Percentiles rank a stretch among this genome's conserved stretches.
Conservation (phyloP, 73 alveolate genomes). For the Paramecium pentaurelia region DNA sequence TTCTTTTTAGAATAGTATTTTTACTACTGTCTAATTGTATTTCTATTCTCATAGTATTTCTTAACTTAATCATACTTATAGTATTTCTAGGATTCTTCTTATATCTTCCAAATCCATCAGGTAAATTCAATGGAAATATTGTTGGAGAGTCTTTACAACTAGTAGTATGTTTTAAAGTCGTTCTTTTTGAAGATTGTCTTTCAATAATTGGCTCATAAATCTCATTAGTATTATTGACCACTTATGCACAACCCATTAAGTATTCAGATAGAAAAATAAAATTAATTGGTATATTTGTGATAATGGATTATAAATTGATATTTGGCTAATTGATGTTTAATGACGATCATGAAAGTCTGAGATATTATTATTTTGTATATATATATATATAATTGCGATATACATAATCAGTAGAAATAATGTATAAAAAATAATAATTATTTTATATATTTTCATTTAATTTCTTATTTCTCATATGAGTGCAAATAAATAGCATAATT, state of each 20-base stretch:
- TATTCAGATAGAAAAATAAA: not conserved
- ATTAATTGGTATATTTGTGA: not conserved
- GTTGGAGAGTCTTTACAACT: not conserved
- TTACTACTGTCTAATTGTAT: not conserved
- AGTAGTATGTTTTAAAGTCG: not conserved
- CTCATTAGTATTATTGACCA: not conserved
- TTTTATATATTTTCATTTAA: not conserved
- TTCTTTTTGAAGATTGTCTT: not conserved
- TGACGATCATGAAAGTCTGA: not conserved
- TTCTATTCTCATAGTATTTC: not conserved
- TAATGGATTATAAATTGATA: not conserved
- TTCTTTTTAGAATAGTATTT: not conserved
- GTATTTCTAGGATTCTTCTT: not conserved
- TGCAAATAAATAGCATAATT: not conserved
- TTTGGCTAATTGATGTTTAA: not conserved
- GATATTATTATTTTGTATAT: not conserved
- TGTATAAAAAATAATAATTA: not conserved
- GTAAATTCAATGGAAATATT: not conserved
- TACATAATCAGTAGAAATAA: not conserved
- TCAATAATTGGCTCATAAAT: not conserved
- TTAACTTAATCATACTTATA: not conserved
- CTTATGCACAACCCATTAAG: not conserved
- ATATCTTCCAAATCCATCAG: not conserved
- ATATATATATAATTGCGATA: not conserved
- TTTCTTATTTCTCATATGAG: not conserved